Conservation (phyloP, 495 filamentous ascomycete genomes). For the Neurospora sp. region DNA sequence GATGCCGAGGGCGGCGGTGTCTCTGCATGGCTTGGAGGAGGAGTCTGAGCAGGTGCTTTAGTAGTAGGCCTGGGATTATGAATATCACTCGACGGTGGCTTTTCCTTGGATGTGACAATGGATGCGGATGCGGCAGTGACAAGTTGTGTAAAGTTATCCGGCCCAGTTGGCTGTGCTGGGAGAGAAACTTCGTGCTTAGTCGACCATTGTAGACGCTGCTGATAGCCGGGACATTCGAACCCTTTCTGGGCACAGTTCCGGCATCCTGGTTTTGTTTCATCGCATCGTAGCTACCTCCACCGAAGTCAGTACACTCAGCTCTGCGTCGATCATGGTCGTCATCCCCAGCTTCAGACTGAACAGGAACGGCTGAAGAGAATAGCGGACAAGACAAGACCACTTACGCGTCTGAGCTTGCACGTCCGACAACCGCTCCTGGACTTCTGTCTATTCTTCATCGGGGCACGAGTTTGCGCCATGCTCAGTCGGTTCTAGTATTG, state of each 20-base stretch:
- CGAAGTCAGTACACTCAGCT: neutral
- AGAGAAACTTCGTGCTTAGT: constrained; percentile 22
- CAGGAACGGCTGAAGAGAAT: neutral
- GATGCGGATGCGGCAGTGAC: constrained; percentile 22
- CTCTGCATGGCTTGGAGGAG: neutral
- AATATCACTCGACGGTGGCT: neutral
- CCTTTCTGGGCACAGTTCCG: constrained; percentile 21
- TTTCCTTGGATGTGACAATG: constrained; percentile 3
- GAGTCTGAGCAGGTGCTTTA: neutral
- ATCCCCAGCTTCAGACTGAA: neutral
- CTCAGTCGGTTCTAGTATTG: neutral
- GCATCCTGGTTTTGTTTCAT: constrained; percentile 22
- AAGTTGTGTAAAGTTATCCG: constrained; percentile 23
- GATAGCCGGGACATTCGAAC: constrained; percentile 24
- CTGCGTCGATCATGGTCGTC: neutral
- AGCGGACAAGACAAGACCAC: constrained; percentile 2
- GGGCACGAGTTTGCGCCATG: neutral
- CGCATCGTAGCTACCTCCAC: constrained; percentile 19
- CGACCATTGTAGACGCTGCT: constrained; percentile 27
- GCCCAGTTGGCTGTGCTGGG: constrained; percentile 8
- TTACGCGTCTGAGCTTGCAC: constrained; percentile 23
- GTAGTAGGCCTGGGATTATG: neutral
- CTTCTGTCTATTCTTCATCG: constrained; percentile 27
- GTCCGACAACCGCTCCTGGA: constrained; percentile 24
- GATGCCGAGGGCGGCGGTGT: constrained; percentile 2